Evolutionary conservation across 192 early-diverging fungal genomes (phyloP), one percentile per base, ranked within the genome.

Genomic region (Geosiphon pyriformis): DNA sequence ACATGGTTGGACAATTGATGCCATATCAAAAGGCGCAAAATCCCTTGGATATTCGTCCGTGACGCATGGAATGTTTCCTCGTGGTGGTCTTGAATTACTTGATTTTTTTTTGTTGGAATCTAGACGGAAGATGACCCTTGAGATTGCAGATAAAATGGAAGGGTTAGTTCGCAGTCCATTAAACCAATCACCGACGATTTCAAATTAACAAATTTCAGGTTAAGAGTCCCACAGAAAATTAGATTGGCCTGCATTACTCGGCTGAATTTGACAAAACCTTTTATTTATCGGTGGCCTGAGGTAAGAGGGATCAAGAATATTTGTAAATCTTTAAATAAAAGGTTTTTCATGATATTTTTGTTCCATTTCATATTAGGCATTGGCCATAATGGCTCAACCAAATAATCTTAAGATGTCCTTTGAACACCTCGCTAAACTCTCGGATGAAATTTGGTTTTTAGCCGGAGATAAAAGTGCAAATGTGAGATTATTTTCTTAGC

Each of bases 371-470:
- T 32, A 26, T 10, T 35, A 93, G 51, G 87, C 85, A 64, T 48
- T 76, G 35, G 70, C 89, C 6, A 67, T 95, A 17, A 80, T 95
- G 82, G 88, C 87, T 0, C 87, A 85, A 59, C 95, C 95, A 3
- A 79, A 80, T 58, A 93, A 94, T 68, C 74, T 90, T 2, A 69
- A 85, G 1, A 72, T 83, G 72, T 85, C 93, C 1, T 62, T 91
- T 58, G 63, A 74, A 12, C 82, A 92, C n/a, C 70, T 98, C 26
- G 76, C 67, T 15, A 77, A 81, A 37, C 78, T 95, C 42, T 83
- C 89, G 0, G 91, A 94, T 69, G 89, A 92, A 53, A 89, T 98
- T 58, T 94, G 91, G 90, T 86, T 86, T 59, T 73, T 90, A 62
- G 90, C 95, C 6, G 95, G 92, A 23, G 95, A 95, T 63, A 77